Percentiles rank a stretch among this genome's conserved stretches.
phyloP scores from a whole-genome alignment of 2,329 filamentous ascomycete species.

The Fragosphaeria purpurea region DNA sequence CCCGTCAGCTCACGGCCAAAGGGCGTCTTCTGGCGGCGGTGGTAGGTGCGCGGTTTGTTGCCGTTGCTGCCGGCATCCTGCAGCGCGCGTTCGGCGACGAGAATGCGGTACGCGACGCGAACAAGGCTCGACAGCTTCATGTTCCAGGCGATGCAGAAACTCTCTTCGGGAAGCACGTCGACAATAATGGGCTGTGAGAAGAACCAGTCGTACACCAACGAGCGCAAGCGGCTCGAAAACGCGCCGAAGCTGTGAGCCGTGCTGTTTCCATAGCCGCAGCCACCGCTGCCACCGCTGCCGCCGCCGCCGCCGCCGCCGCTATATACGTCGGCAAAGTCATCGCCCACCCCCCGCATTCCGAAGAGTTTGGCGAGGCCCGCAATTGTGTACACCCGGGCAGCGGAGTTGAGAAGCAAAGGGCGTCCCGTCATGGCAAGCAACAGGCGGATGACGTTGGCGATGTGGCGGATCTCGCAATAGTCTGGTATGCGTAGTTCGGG shows the following conservation, averaged over 20 bases:
- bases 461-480: constrained; percentile 55
- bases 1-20: constrained; percentile 38
- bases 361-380: constrained; percentile 51
- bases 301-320: background rate
- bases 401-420: constrained; percentile 50
- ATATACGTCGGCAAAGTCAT: too few species aligned
- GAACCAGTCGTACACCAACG: constrained; percentile 49
- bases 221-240: constrained; percentile 19
- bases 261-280: background rate
- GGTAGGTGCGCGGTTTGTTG: constrained; percentile 5
- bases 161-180: constrained; percentile 52
- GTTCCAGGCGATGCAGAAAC: constrained; percentile 45
- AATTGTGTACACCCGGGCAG: constrained; percentile 57
- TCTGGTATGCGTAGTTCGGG: constrained; percentile 36
- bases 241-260: background rate
- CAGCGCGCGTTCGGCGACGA: constrained; percentile 54
- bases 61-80: constrained; percentile 21
- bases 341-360: constrained; percentile 28
- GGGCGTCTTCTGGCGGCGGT: constrained; percentile 1
- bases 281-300: background rate
- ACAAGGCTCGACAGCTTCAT: constrained; percentile 34
- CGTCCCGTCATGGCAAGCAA: constrained; percentile 40
- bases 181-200: constrained; percentile 49
- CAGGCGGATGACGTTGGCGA: constrained; percentile 52
- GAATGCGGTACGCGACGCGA: constrained; percentile 43